phyloP scores from a whole-genome alignment of 1,284 basidiomycete genomes.

The Taiwanofungus camphoratus region DNA sequence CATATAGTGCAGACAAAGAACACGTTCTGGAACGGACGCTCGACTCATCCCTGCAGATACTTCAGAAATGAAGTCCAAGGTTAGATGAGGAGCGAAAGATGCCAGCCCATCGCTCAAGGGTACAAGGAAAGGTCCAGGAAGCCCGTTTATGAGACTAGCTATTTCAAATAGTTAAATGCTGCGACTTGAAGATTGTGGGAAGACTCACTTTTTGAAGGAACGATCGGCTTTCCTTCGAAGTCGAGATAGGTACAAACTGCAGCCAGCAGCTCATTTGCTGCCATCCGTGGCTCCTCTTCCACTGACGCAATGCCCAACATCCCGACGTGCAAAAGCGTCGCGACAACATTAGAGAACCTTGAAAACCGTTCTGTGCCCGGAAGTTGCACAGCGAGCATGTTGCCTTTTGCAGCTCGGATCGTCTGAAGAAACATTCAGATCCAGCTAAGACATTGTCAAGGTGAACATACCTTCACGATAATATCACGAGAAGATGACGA shows the following conservation, averaged over 20 bases:
- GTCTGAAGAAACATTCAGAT: conserved; percentile 32
- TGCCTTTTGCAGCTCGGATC: conserved; percentile 66
- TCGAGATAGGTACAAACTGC: conserved; percentile 76
- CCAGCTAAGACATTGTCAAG: neutral
- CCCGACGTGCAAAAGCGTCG: conserved; percentile 77
- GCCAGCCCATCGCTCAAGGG: conserved; percentile 72
- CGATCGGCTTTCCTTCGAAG: conserved; percentile 64
- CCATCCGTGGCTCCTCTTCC: conserved; percentile 70
- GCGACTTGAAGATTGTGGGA: neutral
- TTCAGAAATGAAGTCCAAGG: conserved; percentile 83
- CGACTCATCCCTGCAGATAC: conserved; percentile 65
- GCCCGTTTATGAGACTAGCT: conserved; percentile 49
- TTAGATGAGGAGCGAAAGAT: conserved; percentile 69
- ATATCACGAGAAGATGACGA: conserved; percentile 61
- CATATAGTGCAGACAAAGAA: conserved; percentile 75
- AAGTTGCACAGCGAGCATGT: conserved; percentile 50
- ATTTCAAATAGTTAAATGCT: conserved; percentile 7
- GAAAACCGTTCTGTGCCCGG: conserved; percentile 64
- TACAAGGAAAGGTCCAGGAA: conserved; percentile 58
- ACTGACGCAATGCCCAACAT: conserved; percentile 70
- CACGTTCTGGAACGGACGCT: conserved; percentile 45
- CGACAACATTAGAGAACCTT: conserved; percentile 77
- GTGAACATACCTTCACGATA: conserved; percentile 61
- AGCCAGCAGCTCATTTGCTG: conserved; percentile 73
- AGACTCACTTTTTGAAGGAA: conserved; percentile 60